Conservation (phyloP, 1,284 basidiomycete genomes). For the Cutaneotrichosporon daszewskae region DNA sequence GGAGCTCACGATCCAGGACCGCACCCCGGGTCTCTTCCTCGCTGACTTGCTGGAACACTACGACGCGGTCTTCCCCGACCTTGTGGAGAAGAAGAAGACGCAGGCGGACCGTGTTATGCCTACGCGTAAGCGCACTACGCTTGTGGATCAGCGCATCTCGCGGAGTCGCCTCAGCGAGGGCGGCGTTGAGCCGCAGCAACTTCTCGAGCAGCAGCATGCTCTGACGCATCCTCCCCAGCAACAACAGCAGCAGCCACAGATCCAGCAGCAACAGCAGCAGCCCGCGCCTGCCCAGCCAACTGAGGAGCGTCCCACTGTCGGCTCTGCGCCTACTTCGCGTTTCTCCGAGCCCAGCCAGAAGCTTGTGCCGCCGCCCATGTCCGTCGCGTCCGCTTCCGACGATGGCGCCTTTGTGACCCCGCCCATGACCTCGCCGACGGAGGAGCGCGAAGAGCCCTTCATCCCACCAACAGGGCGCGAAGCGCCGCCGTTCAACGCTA, state of each 20-base stretch:
- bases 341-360: too few species aligned
- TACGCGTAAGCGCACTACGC: slow-evolving; percentile 75
- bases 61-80: slow-evolving; percentile 66
- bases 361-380: slow-evolving; percentile 24
- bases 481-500: too few species aligned
- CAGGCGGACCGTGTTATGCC: slow-evolving; percentile 78
- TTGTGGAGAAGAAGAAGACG: slow-evolving; percentile 74
- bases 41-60: slow-evolving; percentile 79
- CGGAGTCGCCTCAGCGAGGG: slow-evolving; percentile 53
- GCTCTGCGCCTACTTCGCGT: too few species aligned
- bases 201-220: slow-evolving; percentile 44
- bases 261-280: slow-evolving; percentile 25
- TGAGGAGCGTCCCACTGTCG: too few species aligned
- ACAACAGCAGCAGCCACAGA: neutral
- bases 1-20: slow-evolving; percentile 75
- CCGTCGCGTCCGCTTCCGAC: neutral
- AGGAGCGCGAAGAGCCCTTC: neutral
- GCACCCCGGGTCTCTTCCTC: slow-evolving; percentile 72
- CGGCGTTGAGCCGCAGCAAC: slow-evolving; percentile 48
- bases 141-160: slow-evolving; percentile 74
- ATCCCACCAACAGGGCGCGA: too few species aligned
- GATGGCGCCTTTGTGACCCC: neutral
- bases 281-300: slow-evolving; percentile 7
- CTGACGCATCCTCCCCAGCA: too few species aligned
- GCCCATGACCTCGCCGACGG: neutral